These are phyloP conservation scores for Ilex aquifolium DNA, from an alignment of 257 asterid genomes.

Conservation along the genomic window DNA sequence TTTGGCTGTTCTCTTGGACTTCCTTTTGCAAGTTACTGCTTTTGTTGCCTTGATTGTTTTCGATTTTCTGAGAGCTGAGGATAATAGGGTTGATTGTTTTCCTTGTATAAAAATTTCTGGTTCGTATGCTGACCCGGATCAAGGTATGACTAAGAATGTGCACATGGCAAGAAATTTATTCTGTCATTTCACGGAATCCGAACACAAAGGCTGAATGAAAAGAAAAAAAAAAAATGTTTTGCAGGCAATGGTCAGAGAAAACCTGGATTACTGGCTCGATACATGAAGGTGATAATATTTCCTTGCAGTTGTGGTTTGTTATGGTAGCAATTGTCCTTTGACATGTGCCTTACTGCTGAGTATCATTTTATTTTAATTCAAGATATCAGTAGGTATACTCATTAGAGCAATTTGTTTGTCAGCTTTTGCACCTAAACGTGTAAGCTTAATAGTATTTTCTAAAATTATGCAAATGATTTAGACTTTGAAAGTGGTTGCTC, in stretches of 20 bases:
- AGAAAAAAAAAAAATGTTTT: slow-evolving; percentile 11
- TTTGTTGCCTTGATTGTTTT: slow-evolving; percentile 93
- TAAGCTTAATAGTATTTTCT: too few relatives aligned
- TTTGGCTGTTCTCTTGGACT: slow-evolving; percentile 94
- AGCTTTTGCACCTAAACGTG: too few relatives aligned
- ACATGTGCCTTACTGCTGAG: too few relatives aligned
- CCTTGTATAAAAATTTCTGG: slow-evolving; percentile 68
- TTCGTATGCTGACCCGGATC: slow-evolving; percentile 57
- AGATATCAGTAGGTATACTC: too few relatives aligned
- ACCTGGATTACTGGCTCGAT: slow-evolving; percentile 78
- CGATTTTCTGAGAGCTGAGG: slow-evolving; percentile 94
- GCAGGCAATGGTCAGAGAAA: slow-evolving; percentile 65
- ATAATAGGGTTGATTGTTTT: slow-evolving; percentile 82
- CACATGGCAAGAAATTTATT: neutral
- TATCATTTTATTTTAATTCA: too few relatives aligned
- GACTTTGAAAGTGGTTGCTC: too few relatives aligned
- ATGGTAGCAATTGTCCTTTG: too few relatives aligned
- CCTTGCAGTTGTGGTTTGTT: too few relatives aligned
- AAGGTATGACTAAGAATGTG: slow-evolving; percentile 40
- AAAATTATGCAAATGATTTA: too few relatives aligned
- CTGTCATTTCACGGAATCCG: slow-evolving; percentile 10
- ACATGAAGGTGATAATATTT: slow-evolving; percentile 68
- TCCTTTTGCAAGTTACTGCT: slow-evolving; percentile 96
- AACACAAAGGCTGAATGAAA: slow-evolving; percentile 19
- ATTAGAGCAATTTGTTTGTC: too few relatives aligned